Evolutionary conservation across 2,329 filamentous ascomycete species (phyloP).

Genomic region (Penicillium sclerotiorum): DNA sequence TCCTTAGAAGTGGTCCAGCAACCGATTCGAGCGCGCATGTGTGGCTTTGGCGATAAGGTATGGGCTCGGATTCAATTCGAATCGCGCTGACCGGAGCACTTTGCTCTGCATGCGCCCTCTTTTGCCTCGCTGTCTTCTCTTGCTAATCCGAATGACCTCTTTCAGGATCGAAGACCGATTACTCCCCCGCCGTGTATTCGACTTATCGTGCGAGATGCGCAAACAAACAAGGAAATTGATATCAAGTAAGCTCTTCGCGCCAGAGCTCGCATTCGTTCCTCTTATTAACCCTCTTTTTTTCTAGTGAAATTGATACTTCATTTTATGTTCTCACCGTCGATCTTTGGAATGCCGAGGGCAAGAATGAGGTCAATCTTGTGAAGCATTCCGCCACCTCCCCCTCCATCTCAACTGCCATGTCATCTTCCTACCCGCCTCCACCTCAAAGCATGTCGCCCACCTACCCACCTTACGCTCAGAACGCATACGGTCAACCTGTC

Average conservation of each 20-base stretch:
- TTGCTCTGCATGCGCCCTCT: not conserved
- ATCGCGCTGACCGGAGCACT: not conserved
- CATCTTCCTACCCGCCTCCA: slow-evolving; percentile 69
- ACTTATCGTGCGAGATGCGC: slow-evolving; percentile 74
- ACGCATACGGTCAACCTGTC: slow-evolving; percentile 44
- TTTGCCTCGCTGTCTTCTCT: slow-evolving; percentile 11
- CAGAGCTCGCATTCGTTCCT: not conserved
- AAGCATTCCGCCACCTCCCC: slow-evolving; percentile 67
- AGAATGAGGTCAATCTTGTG: slow-evolving; percentile 68
- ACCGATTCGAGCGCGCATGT: slow-evolving; percentile 92
- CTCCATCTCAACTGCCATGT: slow-evolving; percentile 79
- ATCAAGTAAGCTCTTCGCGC: slow-evolving; percentile 65
- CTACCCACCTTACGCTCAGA: slow-evolving; percentile 41
- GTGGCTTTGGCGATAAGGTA: slow-evolving; percentile 97
- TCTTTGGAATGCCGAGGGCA: slow-evolving; percentile 65
- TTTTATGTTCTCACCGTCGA: slow-evolving; percentile 72
- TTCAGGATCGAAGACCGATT: slow-evolving; percentile 87
- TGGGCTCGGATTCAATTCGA: too few relatives aligned
- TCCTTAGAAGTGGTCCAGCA: slow-evolving; percentile 85
- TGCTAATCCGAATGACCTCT: slow-evolving; percentile 13
- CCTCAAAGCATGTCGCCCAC: slow-evolving; percentile 42
- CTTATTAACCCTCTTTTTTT: slow-evolving; percentile 12
- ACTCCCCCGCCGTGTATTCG: slow-evolving; percentile 92
- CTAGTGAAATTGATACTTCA: slow-evolving; percentile 69
- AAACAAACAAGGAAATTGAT: slow-evolving; percentile 78